phyloP scores from a whole-genome alignment of 345 rosid genomes.

The Viola odorata region DNA sequence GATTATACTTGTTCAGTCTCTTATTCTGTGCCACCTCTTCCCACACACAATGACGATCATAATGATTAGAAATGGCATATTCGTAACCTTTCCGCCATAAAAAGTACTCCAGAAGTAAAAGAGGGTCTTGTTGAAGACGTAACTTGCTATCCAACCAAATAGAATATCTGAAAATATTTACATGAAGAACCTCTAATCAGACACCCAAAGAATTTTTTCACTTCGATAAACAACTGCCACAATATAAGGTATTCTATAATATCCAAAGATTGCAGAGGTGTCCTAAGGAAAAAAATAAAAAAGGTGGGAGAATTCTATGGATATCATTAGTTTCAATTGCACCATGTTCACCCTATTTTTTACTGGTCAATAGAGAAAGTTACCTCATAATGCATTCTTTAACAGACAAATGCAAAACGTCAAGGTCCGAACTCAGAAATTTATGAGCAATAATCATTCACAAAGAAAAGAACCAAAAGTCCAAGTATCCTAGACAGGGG shows the following conservation, averaged over 20 bases:
- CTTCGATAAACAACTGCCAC: background rate
- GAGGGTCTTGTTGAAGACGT: conserved; percentile 84
- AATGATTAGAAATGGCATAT: conserved; percentile 92
- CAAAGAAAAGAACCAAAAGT: too few species aligned
- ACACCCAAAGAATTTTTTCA: background rate
- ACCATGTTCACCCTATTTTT: too few species aligned
- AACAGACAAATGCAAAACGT: too few species aligned
- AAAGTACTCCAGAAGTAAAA: conserved; percentile 76
- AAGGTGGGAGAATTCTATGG: background rate
- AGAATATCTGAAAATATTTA: conserved; percentile 59
- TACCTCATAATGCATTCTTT: too few species aligned
- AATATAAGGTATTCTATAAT: too few species aligned
- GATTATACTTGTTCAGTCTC: conserved; percentile 90
- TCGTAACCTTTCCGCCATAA: conserved; percentile 94
- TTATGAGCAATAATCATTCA: too few species aligned
- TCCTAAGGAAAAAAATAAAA: too few species aligned
- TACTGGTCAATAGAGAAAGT: too few species aligned
- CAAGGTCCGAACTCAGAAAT: too few species aligned
- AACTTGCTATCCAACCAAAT: conserved; percentile 98
- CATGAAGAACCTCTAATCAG: conserved; percentile 3
- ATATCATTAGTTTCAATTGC: background rate
- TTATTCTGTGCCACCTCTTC: conserved; percentile 96
- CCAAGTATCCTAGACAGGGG: too few species aligned
- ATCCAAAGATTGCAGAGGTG: background rate
- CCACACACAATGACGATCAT: conserved; percentile 93